Evolutionary conservation across 768 basidiomycete species (phyloP), one percentile per base, ranked within the genome.

Genomic region (Suillus lakei): DNA sequence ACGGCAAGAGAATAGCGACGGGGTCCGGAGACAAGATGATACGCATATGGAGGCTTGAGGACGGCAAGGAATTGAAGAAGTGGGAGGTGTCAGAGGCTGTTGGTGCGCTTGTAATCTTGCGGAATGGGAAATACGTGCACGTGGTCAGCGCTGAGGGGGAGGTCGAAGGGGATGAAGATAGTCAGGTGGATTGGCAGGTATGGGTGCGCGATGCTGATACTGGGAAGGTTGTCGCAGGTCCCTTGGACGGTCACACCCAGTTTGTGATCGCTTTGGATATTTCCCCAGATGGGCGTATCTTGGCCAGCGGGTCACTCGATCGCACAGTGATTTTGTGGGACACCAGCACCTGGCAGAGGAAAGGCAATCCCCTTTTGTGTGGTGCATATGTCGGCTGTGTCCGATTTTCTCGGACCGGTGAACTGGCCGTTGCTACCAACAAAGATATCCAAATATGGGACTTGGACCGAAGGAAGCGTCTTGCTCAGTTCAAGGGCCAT

Each of bases 291-390:
- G 63, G 66, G 3, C 2, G 10, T 0, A 34, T 41, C 1, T 15
- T 69, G 23, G 66, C 43, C 28, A 66, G 53, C 5, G 36, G 63
- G 28, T 67, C 67, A 15, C 26, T 18, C 12, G 64, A 62, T 21
- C 3, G n/a, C 26, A 58, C 51, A 1, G 65, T 64, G 1, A 36
- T 21, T 12, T n/a, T 50, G 21, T 65, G 64, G 64, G 64, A 65
- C 30, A 39, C 39, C 4, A n/a, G 5, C 23, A 61, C 64, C 34
- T 44, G 58, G 39, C 48, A 50, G 32, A 48, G 26, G 59, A n/a
- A 53, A 9, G n/a, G 26, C 2, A 50, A 30, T n/a, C 60, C 60
- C 28, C 16, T 65, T 1, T n/a, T 2, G 30, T 30, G 64, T 46
- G 21, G 32, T 6, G 32, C 53, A n/a, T n/a, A n/a, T n/a, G n/a